phyloP scores from a whole-genome alignment of 306 rosid genomes.

The Glycine tomentella region DNA sequence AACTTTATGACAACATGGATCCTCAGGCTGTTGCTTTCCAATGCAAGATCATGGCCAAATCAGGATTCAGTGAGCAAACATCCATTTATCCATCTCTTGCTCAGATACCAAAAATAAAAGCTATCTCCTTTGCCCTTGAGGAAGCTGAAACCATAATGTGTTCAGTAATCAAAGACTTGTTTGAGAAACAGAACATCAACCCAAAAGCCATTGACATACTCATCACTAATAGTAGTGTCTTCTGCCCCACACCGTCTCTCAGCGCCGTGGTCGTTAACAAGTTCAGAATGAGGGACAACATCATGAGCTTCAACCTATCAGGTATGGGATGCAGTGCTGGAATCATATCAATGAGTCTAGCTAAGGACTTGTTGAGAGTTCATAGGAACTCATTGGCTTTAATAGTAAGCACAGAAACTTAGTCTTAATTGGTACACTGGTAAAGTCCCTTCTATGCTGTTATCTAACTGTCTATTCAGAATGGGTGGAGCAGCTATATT shows the following conservation, averaged over 20 bases:
- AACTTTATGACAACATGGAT: conserved; percentile 46
- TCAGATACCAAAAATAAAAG: conserved; percentile 49
- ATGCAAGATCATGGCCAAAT: conserved; percentile 61
- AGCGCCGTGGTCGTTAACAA: conserved; percentile 61
- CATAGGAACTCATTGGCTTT: conserved; percentile 64
- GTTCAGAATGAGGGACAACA: conserved; percentile 62
- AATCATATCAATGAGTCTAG: conserved; percentile 57
- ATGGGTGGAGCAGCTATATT: conserved; percentile 74
- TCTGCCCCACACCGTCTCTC: conserved; percentile 68
- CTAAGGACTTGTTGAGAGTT: conserved; percentile 67
- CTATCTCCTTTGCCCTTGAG: conserved; percentile 54
- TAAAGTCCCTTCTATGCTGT: conserved; percentile 62
- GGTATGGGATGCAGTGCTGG: conserved; percentile 87
- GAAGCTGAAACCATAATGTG: conserved; percentile 58
- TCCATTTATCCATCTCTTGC: conserved; percentile 53
- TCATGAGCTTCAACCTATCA: conserved; percentile 63
- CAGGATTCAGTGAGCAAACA: conserved; percentile 70
- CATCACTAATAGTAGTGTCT: conserved; percentile 57
- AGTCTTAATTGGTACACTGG: conserved; percentile 66
- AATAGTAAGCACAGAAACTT: conserved; percentile 63
- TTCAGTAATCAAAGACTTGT: conserved; percentile 48
- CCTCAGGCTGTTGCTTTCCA: conserved; percentile 57
- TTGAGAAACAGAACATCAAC: conserved; percentile 53
- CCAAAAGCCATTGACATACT: conserved; percentile 63
- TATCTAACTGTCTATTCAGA: conserved; percentile 72